Conservation (phyloP, 768 basidiomycete genomes). For the Astraeus odoratus region DNA sequence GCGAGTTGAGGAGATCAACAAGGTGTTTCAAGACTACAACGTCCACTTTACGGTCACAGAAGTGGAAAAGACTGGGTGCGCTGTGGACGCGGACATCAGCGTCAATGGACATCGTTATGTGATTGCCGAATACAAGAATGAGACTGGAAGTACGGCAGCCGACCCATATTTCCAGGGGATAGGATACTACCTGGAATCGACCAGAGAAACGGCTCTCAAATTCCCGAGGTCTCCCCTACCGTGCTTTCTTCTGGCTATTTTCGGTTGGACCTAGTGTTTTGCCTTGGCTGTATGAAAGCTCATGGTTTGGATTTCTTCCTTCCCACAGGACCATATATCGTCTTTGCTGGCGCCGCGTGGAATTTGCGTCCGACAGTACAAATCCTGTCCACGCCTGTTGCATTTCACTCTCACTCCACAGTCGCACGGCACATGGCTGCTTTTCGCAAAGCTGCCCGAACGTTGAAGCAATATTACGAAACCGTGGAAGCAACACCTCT, state of each 20-base stretch:
- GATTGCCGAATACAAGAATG: conserved; percentile 18
- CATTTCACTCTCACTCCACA: conserved; percentile 15
- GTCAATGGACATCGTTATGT: conserved; percentile 3
- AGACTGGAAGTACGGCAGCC: conserved; percentile 9
- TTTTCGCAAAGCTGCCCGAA: conserved; percentile 16
- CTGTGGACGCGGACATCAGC: conserved; percentile 12
- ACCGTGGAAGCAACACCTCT: background rate
- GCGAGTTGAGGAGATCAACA: conserved; percentile 1
- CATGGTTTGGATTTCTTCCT: background rate
- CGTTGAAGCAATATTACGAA: conserved; percentile 21
- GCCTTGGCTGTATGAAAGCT: background rate
- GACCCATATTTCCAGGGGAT: conserved; percentile 23
- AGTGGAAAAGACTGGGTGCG: conserved; percentile 3
- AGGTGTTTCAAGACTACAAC: conserved; percentile 9
- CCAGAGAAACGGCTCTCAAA: conserved; percentile 3
- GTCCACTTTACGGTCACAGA: background rate
- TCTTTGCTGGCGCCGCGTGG: conserved; percentile 23
- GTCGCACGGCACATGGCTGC: conserved; percentile 21
- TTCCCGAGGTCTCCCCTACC: conserved; percentile 15
- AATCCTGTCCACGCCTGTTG: conserved; percentile 19
- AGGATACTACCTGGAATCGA: conserved; percentile 15
- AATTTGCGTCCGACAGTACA: conserved; percentile 17
- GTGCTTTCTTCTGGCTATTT: conserved; percentile 19
- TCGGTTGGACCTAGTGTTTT: conserved; percentile 11
- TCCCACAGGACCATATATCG: conserved; percentile 19